Conservation (phyloP, 345 rosid species). For the Eucalyptus pauciflora region DNA sequence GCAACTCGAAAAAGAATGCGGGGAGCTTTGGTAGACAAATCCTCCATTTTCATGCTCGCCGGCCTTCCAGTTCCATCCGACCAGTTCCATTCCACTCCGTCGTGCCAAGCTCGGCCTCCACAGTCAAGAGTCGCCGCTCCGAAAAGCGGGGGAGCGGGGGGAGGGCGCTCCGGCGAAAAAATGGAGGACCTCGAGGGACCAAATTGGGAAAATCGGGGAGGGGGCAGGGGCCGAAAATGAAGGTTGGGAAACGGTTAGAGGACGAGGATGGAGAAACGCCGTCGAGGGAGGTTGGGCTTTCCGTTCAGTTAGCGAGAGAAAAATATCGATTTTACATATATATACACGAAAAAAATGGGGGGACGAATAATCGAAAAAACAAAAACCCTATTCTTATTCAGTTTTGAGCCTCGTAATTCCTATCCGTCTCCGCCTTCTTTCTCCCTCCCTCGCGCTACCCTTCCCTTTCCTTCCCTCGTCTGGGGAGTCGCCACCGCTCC, state of each 20-base stretch:
- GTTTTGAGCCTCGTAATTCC: slow-evolving; percentile 42
- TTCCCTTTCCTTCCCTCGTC: background rate
- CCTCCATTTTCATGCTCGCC: background rate
- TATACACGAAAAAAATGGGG: background rate
- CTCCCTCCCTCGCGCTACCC: background rate
- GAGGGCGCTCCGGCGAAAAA: background rate
- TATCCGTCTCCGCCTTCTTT: slow-evolving; percentile 1
- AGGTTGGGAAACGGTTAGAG: background rate
- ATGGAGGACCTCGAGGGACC: background rate
- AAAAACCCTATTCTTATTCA: slow-evolving; percentile 43
- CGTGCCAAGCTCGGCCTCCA: background rate
- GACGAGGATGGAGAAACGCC: background rate
- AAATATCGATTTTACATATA: background rate
- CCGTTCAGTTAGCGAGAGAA: background rate
- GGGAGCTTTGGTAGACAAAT: background rate
- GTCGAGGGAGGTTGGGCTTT: background rate
- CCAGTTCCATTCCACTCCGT: background rate
- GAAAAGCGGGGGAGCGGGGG: background rate
- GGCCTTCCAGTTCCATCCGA: background rate
- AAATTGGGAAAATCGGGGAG: background rate
- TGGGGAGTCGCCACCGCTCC: background rate
- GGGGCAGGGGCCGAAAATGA: background rate
- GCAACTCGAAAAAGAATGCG: rapidly evolving
- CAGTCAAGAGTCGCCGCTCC: background rate
- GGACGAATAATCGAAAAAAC: background rate